These are phyloP conservation scores for Peribolospora kevripleyi DNA, from an alignment of 768 basidiomycete species.

Conservation along the genomic window DNA sequence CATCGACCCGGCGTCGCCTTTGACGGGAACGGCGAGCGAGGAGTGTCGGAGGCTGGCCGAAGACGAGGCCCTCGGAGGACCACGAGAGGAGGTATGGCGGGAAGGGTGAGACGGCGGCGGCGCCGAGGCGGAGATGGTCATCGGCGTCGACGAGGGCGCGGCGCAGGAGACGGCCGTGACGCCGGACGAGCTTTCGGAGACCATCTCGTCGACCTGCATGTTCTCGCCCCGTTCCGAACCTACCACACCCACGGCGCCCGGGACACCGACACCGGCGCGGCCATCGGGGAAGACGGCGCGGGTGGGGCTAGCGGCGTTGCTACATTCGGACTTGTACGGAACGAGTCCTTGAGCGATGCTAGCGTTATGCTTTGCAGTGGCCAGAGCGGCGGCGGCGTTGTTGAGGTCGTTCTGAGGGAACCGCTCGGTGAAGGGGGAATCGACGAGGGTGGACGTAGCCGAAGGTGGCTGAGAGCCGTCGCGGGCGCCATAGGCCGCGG, in stretches of 20 bases:
- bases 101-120: slow-evolving; percentile 5
- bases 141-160: neutral
- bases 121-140: neutral
- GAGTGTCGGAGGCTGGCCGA: slow-evolving; percentile 1
- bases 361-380: no score
- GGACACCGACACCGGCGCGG: no score
- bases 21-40: neutral
- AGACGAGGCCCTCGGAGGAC: slow-evolving; percentile 3
- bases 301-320: no score
- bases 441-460: slow-evolving; percentile 10
- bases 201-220: no score
- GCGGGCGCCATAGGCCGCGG: no score
- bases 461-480: no score
- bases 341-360: no score
- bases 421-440: slow-evolving; percentile 11
- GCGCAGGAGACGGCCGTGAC: neutral
- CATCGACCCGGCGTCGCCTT: slow-evolving; percentile 1
- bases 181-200: neutral
- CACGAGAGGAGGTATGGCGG: slow-evolving; percentile 3
- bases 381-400: no score
- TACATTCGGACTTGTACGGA: no score
- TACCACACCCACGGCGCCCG: neutral
- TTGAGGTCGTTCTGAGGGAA: slow-evolving; percentile 4
- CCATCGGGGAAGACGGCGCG: no score
- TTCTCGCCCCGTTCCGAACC: neutral